phyloP scores from a whole-genome alignment of 768 basidiomycete species.

The Suillus sp. region DNA sequence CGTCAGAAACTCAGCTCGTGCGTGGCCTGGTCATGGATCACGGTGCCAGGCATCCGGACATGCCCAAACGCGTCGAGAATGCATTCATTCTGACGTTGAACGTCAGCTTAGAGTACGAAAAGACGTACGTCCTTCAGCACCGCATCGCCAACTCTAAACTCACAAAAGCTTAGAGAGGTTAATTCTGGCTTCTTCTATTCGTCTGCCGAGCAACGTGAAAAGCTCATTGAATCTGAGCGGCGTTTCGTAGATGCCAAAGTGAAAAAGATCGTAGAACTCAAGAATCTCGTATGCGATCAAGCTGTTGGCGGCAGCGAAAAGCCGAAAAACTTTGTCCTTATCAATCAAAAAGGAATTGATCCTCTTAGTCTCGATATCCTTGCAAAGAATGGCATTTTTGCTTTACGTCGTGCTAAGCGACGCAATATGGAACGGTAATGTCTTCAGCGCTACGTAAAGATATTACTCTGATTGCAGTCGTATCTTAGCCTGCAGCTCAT shows the following conservation, averaged over 20 bases:
- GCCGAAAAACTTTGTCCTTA: constrained; percentile 85
- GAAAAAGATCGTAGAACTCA: constrained; percentile 94
- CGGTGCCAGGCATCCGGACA: constrained; percentile 96
- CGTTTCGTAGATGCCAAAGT: constrained; percentile 92
- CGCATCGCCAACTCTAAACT: constrained; percentile 22
- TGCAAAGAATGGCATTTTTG: constrained; percentile 95
- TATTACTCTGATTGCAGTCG: constrained; percentile 25
- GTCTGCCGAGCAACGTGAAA: constrained; percentile 96
- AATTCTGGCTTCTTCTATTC: constrained; percentile 99
- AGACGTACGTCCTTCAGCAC: constrained; percentile 74
- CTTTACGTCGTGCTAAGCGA: constrained; percentile 92
- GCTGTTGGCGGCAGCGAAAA: constrained; percentile 81
- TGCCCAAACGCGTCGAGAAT: constrained; percentile 98
- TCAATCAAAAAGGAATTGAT: constrained; percentile 99
- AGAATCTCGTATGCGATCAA: constrained; percentile 95
- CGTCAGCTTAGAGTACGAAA: constrained; percentile 98
- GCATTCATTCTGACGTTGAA: constrained; percentile 94
- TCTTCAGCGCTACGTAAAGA: constrained; percentile 29
- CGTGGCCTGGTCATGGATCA: constrained; percentile 97
- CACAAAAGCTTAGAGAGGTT: constrained; percentile 71
- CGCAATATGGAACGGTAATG: constrained; percentile 96
- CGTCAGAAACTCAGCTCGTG: constrained; percentile 94
- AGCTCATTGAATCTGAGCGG: constrained; percentile 96
- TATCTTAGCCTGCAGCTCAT: constrained; percentile 79
- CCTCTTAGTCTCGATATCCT: constrained; percentile 94